Base-by-base conservation (phyloP, 768 basidiomycete genomes). In the Mrakia gelida region DNA sequence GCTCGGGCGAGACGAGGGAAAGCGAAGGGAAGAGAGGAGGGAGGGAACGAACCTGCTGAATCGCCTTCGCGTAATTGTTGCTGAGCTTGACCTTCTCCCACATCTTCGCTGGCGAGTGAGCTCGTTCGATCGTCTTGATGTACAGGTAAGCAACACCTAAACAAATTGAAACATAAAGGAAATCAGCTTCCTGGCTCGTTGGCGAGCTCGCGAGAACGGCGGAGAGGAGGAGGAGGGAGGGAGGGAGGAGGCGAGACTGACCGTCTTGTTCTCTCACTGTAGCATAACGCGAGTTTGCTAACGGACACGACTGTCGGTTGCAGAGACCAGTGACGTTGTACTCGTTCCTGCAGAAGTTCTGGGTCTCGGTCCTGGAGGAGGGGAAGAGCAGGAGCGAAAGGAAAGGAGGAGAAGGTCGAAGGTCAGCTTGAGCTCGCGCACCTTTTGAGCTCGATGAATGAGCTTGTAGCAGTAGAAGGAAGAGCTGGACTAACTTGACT, bases 281-380 rank as follows among this genome's bases (percentile, higher is more conserved):
- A 10, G 97, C 96, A 85, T 98, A 98, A 80, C 94, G 87, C 30
- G 95, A 95, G 83, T 98, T 98, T 7, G 97, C 97, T n/a, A 99
- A 86, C 0, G 97, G 97, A 86, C 97, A 98, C 70, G 95, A 95
- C 82, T 95, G 94, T 76, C 95, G 87, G 83, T 90, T 93, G 85
- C 97, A 99, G 81, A 98, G 88, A 30, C 97, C 97, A 16, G 95
- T 95, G 38, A 98, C 91, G 84, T 99, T 99, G 87, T 97, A 98
- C 86, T 97, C 94, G 85, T 99, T 99, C 75, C 95, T 88, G 86
- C 97, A 98, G 86, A 99, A 98, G 84, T 97, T 98, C 85, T 98
- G 96, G 2, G 94, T 97, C 2, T 90, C 87, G 0, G 96, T 96
- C 85, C 95, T 96, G 84, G 21, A 62, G 5, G 54, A 28, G 38